These are phyloP conservation scores for Sporothrix protearum DNA, from an alignment of 2,329 filamentous ascomycete genomes.

Conservation along the genomic window DNA sequence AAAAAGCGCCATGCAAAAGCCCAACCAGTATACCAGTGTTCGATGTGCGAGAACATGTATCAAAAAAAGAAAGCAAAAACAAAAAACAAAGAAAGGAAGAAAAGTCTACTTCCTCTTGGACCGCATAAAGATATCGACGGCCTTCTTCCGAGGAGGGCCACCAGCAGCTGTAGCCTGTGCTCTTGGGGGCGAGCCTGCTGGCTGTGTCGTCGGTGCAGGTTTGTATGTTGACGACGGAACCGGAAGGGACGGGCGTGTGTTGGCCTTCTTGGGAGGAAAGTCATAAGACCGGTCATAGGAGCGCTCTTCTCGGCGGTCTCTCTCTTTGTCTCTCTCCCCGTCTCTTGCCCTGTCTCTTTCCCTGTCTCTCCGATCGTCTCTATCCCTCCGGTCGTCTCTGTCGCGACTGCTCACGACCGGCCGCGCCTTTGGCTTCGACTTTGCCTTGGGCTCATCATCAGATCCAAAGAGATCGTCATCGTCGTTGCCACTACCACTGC, in stretches of 20 bases:
- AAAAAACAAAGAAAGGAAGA: neutral
- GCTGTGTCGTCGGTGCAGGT: neutral
- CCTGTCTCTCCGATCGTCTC: neutral
- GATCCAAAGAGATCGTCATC: neutral
- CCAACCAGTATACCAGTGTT: neutral
- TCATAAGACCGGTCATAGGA: neutral
- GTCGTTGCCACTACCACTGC: neutral
- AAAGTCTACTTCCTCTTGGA: conserved; percentile 39
- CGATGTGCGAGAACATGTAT: neutral
- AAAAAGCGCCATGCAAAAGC: neutral
- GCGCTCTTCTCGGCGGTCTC: neutral
- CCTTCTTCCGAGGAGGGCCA: conserved; percentile 39
- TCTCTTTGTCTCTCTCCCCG: neutral
- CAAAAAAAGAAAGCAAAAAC: neutral
- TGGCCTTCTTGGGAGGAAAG: neutral
- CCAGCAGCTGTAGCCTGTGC: neutral
- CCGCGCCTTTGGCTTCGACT: neutral
- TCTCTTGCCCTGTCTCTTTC: neutral
- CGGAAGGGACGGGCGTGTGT: neutral
- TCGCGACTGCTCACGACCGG: neutral
- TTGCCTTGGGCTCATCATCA: neutral
- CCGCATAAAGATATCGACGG: conserved; percentile 51
- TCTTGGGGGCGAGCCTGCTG: neutral
- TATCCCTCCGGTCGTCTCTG: neutral
- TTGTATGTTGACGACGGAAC: neutral